These are phyloP conservation scores for Tylopilus subfusipes DNA, from an alignment of 768 basidiomycete genomes.

Conservation along the genomic window DNA sequence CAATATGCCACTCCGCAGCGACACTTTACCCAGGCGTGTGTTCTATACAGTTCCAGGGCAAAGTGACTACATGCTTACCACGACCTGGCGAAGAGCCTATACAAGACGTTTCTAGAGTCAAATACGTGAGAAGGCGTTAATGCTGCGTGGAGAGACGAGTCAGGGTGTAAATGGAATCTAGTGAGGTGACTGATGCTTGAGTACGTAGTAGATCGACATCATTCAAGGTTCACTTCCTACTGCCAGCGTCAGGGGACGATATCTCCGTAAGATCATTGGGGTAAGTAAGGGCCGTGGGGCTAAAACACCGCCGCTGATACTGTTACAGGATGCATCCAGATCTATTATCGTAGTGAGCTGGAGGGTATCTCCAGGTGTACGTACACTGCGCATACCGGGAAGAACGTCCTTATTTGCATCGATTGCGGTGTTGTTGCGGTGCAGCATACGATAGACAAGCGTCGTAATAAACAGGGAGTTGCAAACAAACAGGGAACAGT, in stretches of 20 bases:
- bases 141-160: not conserved
- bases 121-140: not conserved
- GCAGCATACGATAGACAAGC: not conserved
- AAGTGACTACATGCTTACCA: not conserved
- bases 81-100: not conserved
- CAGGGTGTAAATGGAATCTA: not conserved
- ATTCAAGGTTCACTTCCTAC: not conserved
- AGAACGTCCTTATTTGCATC: not conserved
- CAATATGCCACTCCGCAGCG: not conserved
- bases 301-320: not conserved
- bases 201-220: not conserved
- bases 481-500: not conserved
- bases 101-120: not conserved
- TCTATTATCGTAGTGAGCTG: not conserved
- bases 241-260: not conserved
- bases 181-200: not conserved
- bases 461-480: not conserved
- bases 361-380: not conserved
- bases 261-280: not conserved
- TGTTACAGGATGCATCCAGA: not conserved
- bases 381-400: not conserved
- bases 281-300: not conserved
- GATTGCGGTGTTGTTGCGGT: not conserved
- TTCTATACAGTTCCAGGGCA: not conserved
- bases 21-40: not conserved